Conservation (phyloP, 768 basidiomycete genomes). For the Mycena crocata region DNA sequence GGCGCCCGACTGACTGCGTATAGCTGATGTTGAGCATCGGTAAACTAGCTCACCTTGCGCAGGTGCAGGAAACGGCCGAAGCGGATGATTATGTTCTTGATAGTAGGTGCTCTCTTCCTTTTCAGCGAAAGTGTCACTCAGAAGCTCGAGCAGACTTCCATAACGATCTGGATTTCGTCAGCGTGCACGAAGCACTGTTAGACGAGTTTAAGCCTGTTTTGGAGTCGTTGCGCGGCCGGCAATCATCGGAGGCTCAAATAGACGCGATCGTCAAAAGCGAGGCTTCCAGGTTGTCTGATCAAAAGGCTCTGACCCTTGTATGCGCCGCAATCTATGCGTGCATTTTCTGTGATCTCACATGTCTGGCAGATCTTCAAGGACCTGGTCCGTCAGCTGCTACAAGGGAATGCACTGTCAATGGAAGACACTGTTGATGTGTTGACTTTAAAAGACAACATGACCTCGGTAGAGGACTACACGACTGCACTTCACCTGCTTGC, state of each 20-base stretch:
- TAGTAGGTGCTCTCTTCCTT: conserved; percentile 51
- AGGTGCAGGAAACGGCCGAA: conserved; percentile 70
- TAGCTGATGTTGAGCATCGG: conserved; percentile 93
- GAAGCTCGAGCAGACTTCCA: conserved; percentile 73
- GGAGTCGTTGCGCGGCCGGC: conserved; percentile 63
- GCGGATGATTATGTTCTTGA: conserved; percentile 66
- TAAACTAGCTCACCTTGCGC: conserved; percentile 85
- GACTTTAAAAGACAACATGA: conserved; percentile 83
- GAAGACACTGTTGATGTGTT: conserved; percentile 89
- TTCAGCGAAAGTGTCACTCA: conserved; percentile 15
- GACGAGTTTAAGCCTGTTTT: conserved; percentile 68
- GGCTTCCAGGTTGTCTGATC: conserved; percentile 58
- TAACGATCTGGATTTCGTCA: conserved; percentile 87
- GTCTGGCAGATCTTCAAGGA: conserved; percentile 72
- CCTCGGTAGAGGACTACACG: conserved; percentile 70
- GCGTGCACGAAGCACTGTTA: conserved; percentile 79
- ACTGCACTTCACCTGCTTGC: conserved; percentile 76
- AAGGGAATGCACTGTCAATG: conserved; percentile 77
- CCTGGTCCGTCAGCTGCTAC: conserved; percentile 73
- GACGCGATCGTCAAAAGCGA: conserved; percentile 69
- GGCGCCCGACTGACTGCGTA: background rate
- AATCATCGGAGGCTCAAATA: conserved; percentile 75
- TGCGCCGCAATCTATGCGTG: conserved; percentile 29
- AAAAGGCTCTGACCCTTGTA: conserved; percentile 66
- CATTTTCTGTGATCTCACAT: background rate